These are phyloP conservation scores for Citropsis articulata DNA, from an alignment of 345 rosid species.

Conservation along the genomic window DNA sequence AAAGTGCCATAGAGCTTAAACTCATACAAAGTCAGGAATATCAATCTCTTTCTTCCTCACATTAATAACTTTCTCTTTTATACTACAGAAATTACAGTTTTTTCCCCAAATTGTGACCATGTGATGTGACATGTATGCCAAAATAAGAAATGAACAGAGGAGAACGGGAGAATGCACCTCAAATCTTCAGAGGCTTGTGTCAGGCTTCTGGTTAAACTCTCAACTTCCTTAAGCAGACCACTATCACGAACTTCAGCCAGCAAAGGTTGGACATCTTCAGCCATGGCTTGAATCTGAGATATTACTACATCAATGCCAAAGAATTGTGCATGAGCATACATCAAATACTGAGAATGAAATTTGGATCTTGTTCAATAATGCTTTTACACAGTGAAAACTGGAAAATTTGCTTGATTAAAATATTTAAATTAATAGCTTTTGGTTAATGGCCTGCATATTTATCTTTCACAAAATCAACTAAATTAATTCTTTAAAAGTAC, in stretches of 20 bases:
- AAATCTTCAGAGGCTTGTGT: conserved; percentile 85
- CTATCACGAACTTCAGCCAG: conserved; percentile 81
- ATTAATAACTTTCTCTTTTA: background rate
- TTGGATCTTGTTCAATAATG: background rate
- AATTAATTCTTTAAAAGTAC: background rate
- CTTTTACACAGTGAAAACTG: background rate
- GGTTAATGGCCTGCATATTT: background rate
- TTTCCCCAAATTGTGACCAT: background rate
- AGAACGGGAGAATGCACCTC: conserved; percentile 45
- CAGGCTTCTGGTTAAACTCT: conserved; percentile 75
- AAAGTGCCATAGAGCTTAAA: background rate
- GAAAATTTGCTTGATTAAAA: background rate
- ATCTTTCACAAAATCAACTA: background rate
- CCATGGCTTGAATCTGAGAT: conserved; percentile 95
- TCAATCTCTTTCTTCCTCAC: background rate
- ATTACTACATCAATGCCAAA: conserved; percentile 66
- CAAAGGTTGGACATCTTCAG: conserved; percentile 95
- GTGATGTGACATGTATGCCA: background rate
- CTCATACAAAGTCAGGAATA: background rate
- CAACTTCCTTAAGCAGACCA: conserved; percentile 88
- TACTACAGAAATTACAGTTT: background rate
- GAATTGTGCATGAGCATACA: conserved; percentile 41
- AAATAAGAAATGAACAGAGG: background rate
- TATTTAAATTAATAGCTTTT: background rate
- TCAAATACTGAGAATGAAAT: conserved; percentile 6